Evolutionary conservation across 352 stramenopile species (phyloP), one percentile per base, ranked within the genome.

Genomic region (Phytophthora litchii): DNA sequence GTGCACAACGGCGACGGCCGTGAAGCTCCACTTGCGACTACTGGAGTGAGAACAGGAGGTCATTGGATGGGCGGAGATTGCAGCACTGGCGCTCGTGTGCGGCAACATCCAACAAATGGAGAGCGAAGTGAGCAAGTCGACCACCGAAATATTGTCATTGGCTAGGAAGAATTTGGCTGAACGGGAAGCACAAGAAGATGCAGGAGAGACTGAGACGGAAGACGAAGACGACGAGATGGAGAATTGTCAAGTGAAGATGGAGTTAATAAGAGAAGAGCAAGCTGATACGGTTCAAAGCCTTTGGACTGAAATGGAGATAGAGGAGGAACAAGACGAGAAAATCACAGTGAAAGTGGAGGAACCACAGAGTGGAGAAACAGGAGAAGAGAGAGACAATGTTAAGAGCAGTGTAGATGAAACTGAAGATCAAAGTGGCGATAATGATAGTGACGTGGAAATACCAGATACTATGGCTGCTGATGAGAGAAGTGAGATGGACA

Each of bases 91-190:
- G 47, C 36, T 51, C 4, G 45, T 57, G 16, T 64, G 45, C 11
- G 19, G 31, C 2, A 34, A 46, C 10, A 54, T 69, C 13, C 52
- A 69, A 41, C 40, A 53, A 12, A 32, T 51, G 40, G 32, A 69
- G 41, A 23, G 27, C 16, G 53, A 69, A 23, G 12, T 64, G 38
- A 25, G 42, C 27, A 8, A 19, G 13, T 41, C 60, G 45, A 69
- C 47, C 21, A 43, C 32, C 2, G 45, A 54, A 29, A 59, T 64
- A 1, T n/a, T 69, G 31, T 19, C 45, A 25, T 17, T 64, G 32
- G 53, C 53, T 10, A 54, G 47, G 29, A 61, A 31, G 16, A 25
- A 17, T 4, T 7, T 54, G 29, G 14, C 34, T 37, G 50, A 37
- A 14, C 25, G 32, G 16, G 20, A 27, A 53, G 21, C 12, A 27